Evolutionary conservation across 305 asterid species (phyloP), one percentile per base, ranked within the genome.

Genomic region (Petunia hybrid): DNA sequence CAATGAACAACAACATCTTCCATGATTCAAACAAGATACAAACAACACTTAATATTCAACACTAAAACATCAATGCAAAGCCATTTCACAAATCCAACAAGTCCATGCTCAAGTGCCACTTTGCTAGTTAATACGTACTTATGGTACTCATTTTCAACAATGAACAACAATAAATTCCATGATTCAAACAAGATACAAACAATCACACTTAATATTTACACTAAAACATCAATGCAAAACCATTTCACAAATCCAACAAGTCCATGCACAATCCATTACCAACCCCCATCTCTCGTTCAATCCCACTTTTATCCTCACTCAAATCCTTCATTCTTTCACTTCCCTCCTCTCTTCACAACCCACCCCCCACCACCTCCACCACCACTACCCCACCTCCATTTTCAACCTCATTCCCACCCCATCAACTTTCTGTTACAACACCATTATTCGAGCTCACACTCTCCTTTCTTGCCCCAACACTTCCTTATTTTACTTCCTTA

Each of bases 211-310:
- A 82, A 66, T 85, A 5, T 70, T 63, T 75, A 84, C 68, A 9
- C 91, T 92, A 73, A 90, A 78, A 63, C 79, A 60, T 1, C 73
- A 69, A 83, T 92, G 94, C 92, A 91, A 87, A 84, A 85, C 84
- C 82, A 80, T 64, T 62, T 45, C 87, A 38, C 95, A 89, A 46
- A 81, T 92, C 80, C 88, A 87, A 55, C 97, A 94, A 89, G 78
- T 92, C 79, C 97, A 92, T 80, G 97, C 95, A 43, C 98, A 91
- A 71, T 88, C 91, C 88, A 84, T 90, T 71, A 82, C 94, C 12
- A 84, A 84, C 80, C 85, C 92, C 79, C 89, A 88, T 64, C 59
- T 89, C 42, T 85, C 87, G 8, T 84, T 91, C 71, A 82, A 83
- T 78, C 89, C 88, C 57, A 46, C 64, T 4, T 0, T 4, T 16